Evolutionary conservation across 176 grass and related monocot genomes (phyloP).

Genomic region (Hordeum marinum): DNA sequence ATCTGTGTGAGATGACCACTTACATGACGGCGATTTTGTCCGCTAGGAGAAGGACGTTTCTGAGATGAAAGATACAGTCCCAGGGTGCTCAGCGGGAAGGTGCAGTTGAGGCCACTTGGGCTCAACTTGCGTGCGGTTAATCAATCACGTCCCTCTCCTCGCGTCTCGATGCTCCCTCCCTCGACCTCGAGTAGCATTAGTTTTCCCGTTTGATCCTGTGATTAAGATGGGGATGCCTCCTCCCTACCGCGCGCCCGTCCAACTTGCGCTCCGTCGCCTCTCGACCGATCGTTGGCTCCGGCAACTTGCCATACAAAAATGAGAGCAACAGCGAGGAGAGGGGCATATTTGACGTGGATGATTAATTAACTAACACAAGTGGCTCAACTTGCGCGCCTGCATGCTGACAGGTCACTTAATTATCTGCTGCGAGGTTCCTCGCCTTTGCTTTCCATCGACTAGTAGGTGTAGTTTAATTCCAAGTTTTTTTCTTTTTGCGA

Average conservation of each 20-base stretch:
- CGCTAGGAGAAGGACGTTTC: background rate
- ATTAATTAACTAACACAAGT: conserved; percentile 15
- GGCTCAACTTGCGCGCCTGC: conserved; percentile 8
- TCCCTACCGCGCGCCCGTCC: background rate
- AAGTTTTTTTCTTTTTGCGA: background rate
- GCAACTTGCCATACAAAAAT: conserved; percentile 17
- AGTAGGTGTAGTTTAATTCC: background rate
- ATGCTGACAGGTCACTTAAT: conserved; percentile 5
- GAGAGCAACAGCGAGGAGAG: background rate
- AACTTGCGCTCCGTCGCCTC: background rate
- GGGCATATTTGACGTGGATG: conserved; percentile 13
- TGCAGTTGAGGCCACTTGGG: background rate
- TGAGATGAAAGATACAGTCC: background rate
- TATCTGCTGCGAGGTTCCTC: conserved; percentile 10
- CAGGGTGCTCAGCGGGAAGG: background rate
- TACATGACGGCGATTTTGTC: background rate
- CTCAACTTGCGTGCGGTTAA: background rate
- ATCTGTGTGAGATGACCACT: background rate
- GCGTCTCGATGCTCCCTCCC: background rate
- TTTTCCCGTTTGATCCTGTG: background rate
- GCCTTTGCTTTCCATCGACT: background rate
- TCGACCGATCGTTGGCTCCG: background rate
- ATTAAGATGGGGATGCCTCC: background rate
- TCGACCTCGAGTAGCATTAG: background rate
- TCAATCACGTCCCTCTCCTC: background rate